Conservation (phyloP, 1,139 yeast species). For the Candida dubliniensis region DNA sequence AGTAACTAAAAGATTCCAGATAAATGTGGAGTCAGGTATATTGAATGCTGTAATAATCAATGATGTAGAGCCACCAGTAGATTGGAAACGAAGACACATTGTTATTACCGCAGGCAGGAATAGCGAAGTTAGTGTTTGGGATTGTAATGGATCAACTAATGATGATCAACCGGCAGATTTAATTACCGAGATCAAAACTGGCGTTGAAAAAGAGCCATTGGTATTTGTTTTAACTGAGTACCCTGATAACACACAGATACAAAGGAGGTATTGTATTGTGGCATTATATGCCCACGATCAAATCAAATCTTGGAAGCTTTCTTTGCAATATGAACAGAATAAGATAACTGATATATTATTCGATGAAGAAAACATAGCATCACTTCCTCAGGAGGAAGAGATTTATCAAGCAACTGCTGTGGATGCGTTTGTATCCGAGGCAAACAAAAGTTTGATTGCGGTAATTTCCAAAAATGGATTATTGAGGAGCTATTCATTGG, state of each 20-base stretch:
- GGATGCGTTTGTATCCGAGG: slow-evolving; percentile 43
- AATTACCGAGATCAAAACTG: slow-evolving; percentile 19
- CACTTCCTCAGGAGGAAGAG: slow-evolving; percentile 27
- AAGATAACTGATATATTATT: slow-evolving; percentile 19
- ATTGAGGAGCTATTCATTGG: slow-evolving; percentile 42
- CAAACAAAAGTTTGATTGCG: slow-evolving; percentile 53
- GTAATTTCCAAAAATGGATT: slow-evolving; percentile 57
- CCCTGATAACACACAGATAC: slow-evolving; percentile 8
- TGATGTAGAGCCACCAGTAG: slow-evolving; percentile 25
- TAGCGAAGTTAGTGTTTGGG: slow-evolving; percentile 62
- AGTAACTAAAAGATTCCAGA: slow-evolving; percentile 35
- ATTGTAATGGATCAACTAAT: slow-evolving; percentile 42
- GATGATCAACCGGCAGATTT: slow-evolving; percentile 33
- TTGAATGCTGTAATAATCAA: slow-evolving; percentile 35
- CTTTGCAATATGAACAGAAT: slow-evolving; percentile 17
- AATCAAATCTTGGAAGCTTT: slow-evolving; percentile 32
- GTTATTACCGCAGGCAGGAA: slow-evolving; percentile 56
- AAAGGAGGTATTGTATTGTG: slow-evolving; percentile 23
- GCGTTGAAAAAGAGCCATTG: slow-evolving; percentile 21
- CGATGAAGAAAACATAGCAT: slow-evolving; percentile 23
- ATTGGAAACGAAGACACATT: slow-evolving; percentile 29
- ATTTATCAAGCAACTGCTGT: slow-evolving; percentile 56
- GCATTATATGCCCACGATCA: slow-evolving; percentile 28
- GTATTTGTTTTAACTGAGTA: slow-evolving; percentile 28
- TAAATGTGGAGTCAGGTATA: slow-evolving; percentile 27